Percentiles rank a stretch among this genome's conserved stretches.
Evolutionary conservation across 495 filamentous ascomycete species (phyloP).

Genomic region (Lichina pygmaea): DNA sequence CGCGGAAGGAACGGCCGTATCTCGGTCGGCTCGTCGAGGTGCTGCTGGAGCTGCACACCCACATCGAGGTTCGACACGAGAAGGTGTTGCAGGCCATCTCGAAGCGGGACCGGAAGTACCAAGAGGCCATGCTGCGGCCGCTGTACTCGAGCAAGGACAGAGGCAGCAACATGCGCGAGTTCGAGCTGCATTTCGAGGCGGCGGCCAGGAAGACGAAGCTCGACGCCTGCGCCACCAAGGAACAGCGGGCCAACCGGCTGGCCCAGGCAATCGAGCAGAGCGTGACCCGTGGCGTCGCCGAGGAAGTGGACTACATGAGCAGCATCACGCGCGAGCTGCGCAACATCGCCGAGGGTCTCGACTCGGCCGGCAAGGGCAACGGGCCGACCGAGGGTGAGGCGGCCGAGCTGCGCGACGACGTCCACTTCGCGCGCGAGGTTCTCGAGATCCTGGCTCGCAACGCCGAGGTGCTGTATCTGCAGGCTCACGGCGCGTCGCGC

Average conservation of each 20-base stretch:
- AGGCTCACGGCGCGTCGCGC: background rate
- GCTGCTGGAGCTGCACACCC: background rate
- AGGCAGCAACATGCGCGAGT: background rate
- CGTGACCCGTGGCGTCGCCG: background rate
- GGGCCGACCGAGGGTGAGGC: background rate
- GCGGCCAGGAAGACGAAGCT: conserved; percentile 1
- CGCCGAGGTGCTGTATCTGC: background rate
- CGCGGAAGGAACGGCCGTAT: background rate
- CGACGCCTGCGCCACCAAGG: background rate
- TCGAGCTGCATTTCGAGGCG: conserved; percentile 2
- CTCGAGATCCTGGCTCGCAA: background rate
- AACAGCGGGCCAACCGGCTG: background rate
- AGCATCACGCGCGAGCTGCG: background rate
- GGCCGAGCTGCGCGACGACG: background rate
- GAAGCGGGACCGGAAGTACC: conserved; percentile 1
- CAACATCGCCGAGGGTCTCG: background rate
- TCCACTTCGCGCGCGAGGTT: background rate
- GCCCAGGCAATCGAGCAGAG: background rate
- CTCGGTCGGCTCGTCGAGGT: background rate
- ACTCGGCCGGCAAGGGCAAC: background rate
- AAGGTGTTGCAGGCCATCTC: conserved; percentile 1
- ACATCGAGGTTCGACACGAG: conserved; percentile 2
- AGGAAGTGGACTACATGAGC: conserved; percentile 1
- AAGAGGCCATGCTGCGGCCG: background rate
- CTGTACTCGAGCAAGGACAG: conserved; percentile 1